Conservation (phyloP, 768 basidiomycete genomes). For the Leccinum sublutescens region DNA sequence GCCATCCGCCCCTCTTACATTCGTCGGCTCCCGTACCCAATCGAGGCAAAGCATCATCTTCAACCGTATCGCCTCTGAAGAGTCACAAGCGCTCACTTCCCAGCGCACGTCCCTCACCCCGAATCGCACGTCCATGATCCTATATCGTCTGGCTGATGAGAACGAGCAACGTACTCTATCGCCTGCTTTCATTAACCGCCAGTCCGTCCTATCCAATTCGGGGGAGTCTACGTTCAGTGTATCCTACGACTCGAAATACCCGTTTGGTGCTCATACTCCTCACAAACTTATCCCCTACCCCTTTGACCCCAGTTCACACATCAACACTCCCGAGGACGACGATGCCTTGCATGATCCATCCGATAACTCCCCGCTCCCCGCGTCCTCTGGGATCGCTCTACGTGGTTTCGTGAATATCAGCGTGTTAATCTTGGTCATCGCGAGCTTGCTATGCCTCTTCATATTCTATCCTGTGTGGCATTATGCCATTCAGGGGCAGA, state of each 20-base stretch:
- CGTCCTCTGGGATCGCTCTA: conserved; percentile 28
- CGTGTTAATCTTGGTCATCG: conserved; percentile 61
- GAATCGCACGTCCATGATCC: conserved; percentile 58
- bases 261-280: conserved; percentile 35
- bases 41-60: conserved; percentile 42
- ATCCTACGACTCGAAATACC: conserved; percentile 66
- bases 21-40: conserved; percentile 35
- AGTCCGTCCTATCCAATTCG: conserved; percentile 51
- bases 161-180: conserved; percentile 33
- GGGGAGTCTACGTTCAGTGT: conserved; percentile 49
- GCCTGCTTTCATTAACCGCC: conserved; percentile 36
- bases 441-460: conserved; percentile 68
- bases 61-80: conserved; percentile 45
- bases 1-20: conserved; percentile 7
- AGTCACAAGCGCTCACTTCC: conserved; percentile 41
- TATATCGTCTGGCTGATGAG: conserved; percentile 55
- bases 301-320: conserved; percentile 63
- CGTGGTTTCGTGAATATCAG: conserved; percentile 69
- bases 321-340: conserved; percentile 65
- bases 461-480: conserved; percentile 75
- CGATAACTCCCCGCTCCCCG: conserved; percentile 28
- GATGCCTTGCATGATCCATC: conserved; percentile 71
- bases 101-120: conserved; percentile 16
- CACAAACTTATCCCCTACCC: conserved; percentile 61
- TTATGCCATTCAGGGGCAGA: conserved; percentile 5